Base-by-base conservation (phyloP, 169 alveolate genomes). In the Plasmodium coatneyi region DNA sequence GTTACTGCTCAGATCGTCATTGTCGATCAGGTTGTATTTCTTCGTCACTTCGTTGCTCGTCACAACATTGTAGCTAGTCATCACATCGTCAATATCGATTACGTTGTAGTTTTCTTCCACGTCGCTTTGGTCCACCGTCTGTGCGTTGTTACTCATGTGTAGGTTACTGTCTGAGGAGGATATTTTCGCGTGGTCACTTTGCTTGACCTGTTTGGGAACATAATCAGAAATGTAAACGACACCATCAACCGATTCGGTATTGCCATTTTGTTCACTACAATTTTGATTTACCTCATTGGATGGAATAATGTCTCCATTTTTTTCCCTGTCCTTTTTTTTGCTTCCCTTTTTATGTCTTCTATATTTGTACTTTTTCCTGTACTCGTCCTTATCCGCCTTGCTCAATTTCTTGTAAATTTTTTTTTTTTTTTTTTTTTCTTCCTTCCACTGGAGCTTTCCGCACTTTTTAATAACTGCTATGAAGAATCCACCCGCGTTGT, bases 401-500 rank as follows among this genome's bases (percentile, higher is more conserved):
- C 32, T 39, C 56, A 74, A 22, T 14, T 52, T 49, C 30, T 46
- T 49, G 30, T 80, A 39, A 25, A 70, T 89, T 56, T 16, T 89
- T 6, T 56, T 41, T 30, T 80, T 81, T 34, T 46, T 79, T 89
- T 80, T 89, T 79, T 32, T 80, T 79, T 80, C 83, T 80, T 80
- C 83, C 60, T 91, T 91, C 95, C 95, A 91, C 74, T 91, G 83
- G 6, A 81, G 60, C 41, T 81, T 60, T n/a, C 49, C 82, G 56
- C 95, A 72, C 46, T 84, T 84, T 83, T 84, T 32, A 49, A 92
- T 84, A 25, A 84, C 82, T 5, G 99, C 98, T 36, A 98, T 96
- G 94, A 98, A 98, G 95, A 98, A 98, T 6, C 99, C 99, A 34
- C 99, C 99, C 0, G 99, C 98, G 91, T 99, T 97, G 92, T 98